Conservation (phyloP, 495 filamentous ascomycete species). For the Xylaria scruposa region DNA sequence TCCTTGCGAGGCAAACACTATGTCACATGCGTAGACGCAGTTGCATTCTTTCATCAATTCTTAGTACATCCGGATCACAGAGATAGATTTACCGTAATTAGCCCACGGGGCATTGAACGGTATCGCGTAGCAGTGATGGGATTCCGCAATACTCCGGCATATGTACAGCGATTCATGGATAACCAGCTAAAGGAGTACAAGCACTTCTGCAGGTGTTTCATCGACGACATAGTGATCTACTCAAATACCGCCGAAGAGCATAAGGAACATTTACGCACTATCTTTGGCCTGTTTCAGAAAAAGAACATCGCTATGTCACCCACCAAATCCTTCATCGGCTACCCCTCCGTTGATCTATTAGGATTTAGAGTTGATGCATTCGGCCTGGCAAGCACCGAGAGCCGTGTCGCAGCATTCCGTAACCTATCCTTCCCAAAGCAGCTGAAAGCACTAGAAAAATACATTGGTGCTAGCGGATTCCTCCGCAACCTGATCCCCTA, state of each 20-base stretch:
- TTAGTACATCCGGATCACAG: neutral
- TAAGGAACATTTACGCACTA: neutral
- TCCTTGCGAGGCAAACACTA: neutral
- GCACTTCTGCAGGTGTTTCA: neutral
- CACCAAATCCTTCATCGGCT: neutral
- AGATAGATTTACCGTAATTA: neutral
- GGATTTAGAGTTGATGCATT: neutral
- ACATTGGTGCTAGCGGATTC: neutral
- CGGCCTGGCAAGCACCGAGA: neutral
- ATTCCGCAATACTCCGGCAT: neutral
- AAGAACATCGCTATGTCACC: neutral
- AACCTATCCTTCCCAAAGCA: neutral
- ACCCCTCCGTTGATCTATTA: neutral
- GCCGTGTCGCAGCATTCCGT: neutral
- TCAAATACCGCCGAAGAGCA: neutral
- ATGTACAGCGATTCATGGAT: neutral
- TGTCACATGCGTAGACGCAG: neutral
- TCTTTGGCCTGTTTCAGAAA: neutral
- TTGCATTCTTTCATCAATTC: neutral
- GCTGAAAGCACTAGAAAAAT: neutral
- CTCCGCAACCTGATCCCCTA: neutral
- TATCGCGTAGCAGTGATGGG: neutral
- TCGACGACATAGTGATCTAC: neutral
- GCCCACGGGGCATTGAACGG: neutral
- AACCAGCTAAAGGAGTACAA: neutral